Conservation (phyloP, 139 green algal species). For the Dunaliella primolecta region DNA sequence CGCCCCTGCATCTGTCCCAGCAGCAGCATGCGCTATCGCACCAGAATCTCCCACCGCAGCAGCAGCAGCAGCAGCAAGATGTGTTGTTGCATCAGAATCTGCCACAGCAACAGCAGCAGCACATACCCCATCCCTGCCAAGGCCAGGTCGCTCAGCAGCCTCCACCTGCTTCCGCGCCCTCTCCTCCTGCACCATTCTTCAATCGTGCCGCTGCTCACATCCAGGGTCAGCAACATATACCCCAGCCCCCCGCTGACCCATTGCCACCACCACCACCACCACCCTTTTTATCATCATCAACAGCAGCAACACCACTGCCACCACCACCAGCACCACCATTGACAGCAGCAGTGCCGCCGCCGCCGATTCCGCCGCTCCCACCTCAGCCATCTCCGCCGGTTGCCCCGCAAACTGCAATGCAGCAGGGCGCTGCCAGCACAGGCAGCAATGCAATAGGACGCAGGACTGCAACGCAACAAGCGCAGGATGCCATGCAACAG, state of each 20-base stretch:
- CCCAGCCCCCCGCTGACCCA: background rate
- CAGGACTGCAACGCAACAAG: background rate
- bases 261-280: background rate
- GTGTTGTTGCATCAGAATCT: background rate
- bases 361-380: too few relatives aligned
- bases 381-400: too few relatives aligned
- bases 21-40: background rate
- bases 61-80: constrained; percentile 1
- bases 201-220: background rate
- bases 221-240: background rate
- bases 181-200: background rate
- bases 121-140: background rate
- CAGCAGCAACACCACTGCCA: background rate
- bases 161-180: background rate
- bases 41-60: constrained; percentile 4
- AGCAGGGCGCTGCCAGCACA: too few relatives aligned
- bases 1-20: background rate
- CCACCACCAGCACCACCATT: too few relatives aligned
- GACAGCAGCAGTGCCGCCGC: too few relatives aligned
- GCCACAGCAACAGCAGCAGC: background rate
- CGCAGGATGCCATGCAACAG: too few relatives aligned
- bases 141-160: background rate
- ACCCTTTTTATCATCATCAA: background rate
- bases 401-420: too few relatives aligned
- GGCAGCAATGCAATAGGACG: too few relatives aligned